Evolutionary conservation across 352 stramenopile genomes (phyloP).

Genomic region (Pythium apleroticum): DNA sequence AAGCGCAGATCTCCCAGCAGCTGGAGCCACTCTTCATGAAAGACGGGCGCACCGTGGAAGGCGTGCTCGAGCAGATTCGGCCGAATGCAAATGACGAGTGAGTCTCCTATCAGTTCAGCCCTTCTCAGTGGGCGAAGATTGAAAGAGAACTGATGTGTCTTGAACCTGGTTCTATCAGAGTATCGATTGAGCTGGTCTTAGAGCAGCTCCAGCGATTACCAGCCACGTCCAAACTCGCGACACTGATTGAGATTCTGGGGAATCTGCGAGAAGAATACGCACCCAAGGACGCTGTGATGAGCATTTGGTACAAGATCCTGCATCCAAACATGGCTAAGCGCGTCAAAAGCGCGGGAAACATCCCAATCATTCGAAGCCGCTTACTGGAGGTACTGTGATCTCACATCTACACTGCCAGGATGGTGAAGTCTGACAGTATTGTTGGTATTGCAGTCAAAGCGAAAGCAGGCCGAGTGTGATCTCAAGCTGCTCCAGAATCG

Average conservation of each 20-base stretch:
- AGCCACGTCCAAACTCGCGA: constrained; percentile 30
- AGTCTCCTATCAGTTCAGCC: no score
- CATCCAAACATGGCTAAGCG: constrained; percentile 29
- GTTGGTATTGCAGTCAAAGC: constrained; percentile 40
- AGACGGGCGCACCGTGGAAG: constrained; percentile 27
- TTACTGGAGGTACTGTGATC: constrained; percentile 52
- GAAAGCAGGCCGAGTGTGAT: constrained; percentile 76
- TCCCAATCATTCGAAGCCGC: constrained; percentile 52
- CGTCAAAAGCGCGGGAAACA: constrained; percentile 41
- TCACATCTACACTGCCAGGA: no score
- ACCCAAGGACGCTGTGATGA: constrained; percentile 47
- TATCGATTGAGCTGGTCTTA: constrained; percentile 39
- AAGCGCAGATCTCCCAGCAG: constrained; percentile 25
- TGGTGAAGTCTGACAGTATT: neutral
- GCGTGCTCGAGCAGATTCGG: constrained; percentile 41
- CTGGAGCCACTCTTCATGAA: constrained; percentile 11
- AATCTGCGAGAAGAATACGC: constrained; percentile 52
- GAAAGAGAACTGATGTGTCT: no score
- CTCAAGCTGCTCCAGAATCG: constrained; percentile 73
- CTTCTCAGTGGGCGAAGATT: no score
- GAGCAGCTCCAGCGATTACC: constrained; percentile 36
- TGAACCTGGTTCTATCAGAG: no score
- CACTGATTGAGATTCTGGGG: constrained; percentile 48
- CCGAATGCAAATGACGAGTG: constrained; percentile 44
- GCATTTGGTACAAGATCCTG: constrained; percentile 52